These are phyloP conservation scores for Sanghuangporus baumii DNA, from an alignment of 1,284 basidiomycete species.

Conservation along the genomic window DNA sequence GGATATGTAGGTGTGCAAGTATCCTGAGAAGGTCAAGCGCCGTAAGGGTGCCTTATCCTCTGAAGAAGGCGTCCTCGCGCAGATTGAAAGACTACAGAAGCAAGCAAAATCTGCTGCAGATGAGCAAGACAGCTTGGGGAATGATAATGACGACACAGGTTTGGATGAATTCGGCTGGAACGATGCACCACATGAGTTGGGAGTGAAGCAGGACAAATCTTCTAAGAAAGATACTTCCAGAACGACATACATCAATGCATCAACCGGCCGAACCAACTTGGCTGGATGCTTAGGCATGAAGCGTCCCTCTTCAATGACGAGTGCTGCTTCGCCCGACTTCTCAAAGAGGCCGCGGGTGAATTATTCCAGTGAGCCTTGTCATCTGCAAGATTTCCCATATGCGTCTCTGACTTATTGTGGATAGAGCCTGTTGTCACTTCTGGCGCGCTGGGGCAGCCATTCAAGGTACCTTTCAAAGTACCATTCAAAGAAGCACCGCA, in stretches of 20 bases:
- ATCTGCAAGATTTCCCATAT: not conserved
- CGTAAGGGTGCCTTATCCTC: slow-evolving; percentile 46
- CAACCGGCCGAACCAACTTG: not conserved
- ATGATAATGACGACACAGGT: not conserved
- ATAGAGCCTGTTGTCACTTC: slow-evolving; percentile 30
- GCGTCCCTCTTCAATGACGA: not conserved
- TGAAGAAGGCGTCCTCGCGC: slow-evolving; percentile 35
- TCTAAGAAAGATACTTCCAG: not conserved
- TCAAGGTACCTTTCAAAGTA: slow-evolving; percentile 47
- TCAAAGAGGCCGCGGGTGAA: slow-evolving; percentile 5
- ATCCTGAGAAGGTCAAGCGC: slow-evolving; percentile 54
- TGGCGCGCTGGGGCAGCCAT: slow-evolving; percentile 30
- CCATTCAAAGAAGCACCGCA: slow-evolving; percentile 26
- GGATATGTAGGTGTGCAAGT: slow-evolving; percentile 62
- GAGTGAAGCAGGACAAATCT: not conserved
- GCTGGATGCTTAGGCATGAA: not conserved
- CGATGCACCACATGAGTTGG: not conserved
- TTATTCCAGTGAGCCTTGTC: slow-evolving; percentile 15
- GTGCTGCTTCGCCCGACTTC: not conserved
- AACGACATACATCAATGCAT: not conserved
- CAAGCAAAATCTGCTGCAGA: slow-evolving; percentile 23
- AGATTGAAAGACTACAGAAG: slow-evolving; percentile 25
- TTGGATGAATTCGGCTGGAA: slow-evolving; percentile 1
- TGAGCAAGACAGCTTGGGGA: slow-evolving; percentile 20
- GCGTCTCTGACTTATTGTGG: not conserved